These are phyloP conservation scores for Albugo laibachii DNA, from an alignment of 352 stramenopile genomes.

Conservation along the genomic window DNA sequence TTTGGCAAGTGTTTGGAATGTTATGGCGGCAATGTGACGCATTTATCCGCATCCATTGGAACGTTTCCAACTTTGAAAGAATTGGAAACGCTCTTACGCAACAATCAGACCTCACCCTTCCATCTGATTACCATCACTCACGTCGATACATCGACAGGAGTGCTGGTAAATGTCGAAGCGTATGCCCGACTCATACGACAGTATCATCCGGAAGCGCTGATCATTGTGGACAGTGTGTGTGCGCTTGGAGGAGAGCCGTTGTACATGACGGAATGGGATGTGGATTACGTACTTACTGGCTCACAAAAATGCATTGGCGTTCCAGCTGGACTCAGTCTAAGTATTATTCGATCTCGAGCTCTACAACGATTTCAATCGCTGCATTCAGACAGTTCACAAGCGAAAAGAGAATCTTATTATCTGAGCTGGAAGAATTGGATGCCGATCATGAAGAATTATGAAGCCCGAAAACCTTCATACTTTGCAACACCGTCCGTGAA, in stretches of 20 bases:
- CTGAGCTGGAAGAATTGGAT: conserved; percentile 65
- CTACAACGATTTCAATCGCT: conserved; percentile 39
- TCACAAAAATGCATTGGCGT: conserved; percentile 66
- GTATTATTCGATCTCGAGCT: conserved; percentile 46
- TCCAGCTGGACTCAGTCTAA: conserved; percentile 35
- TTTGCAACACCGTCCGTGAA: conserved; percentile 65
- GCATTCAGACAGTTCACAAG: conserved; percentile 6
- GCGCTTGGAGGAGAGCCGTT: conserved; percentile 46
- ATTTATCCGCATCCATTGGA: conserved; percentile 23
- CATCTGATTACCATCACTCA: conserved; percentile 61
- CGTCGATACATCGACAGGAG: conserved; percentile 57
- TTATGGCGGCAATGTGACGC: conserved; percentile 43
- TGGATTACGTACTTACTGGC: conserved; percentile 56
- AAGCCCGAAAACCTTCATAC: conserved; percentile 49
- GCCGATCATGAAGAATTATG: conserved; percentile 72
- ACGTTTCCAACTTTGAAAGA: conserved; percentile 25
- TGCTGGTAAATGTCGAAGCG: conserved; percentile 34
- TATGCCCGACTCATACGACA: conserved; percentile 32
- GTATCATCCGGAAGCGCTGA: conserved; percentile 30
- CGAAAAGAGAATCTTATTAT: conserved; percentile 25
- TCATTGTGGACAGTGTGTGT: conserved; percentile 54
- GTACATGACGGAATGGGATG: conserved; percentile 65
- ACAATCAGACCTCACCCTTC: conserved; percentile 11
- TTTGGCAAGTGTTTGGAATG: conserved; percentile 39
- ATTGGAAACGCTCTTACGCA: conserved; percentile 20